Evolutionary conservation across 192 early-diverging fungal species (phyloP), one percentile per base, ranked within the genome.

Genomic region (Jimgerdemannia lactiflua): DNA sequence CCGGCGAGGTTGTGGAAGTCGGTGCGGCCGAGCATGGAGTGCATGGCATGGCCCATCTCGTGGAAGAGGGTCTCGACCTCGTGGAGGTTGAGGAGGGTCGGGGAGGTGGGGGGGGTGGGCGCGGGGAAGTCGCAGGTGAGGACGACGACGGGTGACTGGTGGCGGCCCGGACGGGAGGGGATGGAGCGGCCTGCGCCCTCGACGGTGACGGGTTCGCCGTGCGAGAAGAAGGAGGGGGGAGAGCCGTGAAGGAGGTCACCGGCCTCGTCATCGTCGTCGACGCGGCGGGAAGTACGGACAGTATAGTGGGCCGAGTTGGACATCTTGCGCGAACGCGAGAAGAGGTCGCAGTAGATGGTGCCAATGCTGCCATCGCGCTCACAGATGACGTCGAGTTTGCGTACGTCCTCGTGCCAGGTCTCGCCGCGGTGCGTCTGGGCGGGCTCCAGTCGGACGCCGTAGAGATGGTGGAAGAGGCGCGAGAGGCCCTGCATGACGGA

Each of bases 31-130:
- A 99, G 87, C 93, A 97, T 95, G 19, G 96, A 99, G 80, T 98
- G 96, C 92, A 99, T 95, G 3, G 95, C 98, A 76, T 99, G 98
- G 3, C 98, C 98, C 96, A 98, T 98, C 74, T 99, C 98, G 80
- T 99, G 98, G 83, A 98, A 99, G 3, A 98, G 80, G 0, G 98
- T 99, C 79, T 98, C 97, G 40, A 98, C 92, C 76, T 98, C 95
- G 70, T 78, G 79, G 85, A 92, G 89, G 42, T 83, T 88, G 74
- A 99, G 78, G 64, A 95, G 74, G 4, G 88, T 80, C 4, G 96
- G 93, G 17, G 76, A 72, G 11, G 79, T 77, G 43, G 77, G 66
- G 19, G 64, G n/a, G 65, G 64, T 54, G 49, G 89, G 86, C 20
- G 75, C 73, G 4, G 88, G 74, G 68, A 94, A 95, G 65, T 92